Conservation (phyloP, 805 yeast species). For the Candida sakaeoensis region DNA sequence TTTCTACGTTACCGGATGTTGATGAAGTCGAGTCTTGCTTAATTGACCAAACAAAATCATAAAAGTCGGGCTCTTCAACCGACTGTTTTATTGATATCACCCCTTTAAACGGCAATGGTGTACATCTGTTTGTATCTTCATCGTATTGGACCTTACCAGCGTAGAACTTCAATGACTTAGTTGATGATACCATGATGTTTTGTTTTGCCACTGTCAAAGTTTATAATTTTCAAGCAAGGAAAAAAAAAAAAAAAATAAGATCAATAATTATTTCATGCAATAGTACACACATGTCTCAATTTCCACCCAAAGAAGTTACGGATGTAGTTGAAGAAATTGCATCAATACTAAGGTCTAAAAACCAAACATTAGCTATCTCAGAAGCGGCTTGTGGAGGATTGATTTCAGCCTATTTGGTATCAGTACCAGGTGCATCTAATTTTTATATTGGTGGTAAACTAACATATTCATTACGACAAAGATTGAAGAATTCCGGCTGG, state of each 20-base stretch:
- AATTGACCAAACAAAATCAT: constrained; percentile 71
- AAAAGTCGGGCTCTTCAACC: constrained; percentile 69
- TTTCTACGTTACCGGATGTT: constrained; percentile 33
- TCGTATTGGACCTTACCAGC: constrained; percentile 76
- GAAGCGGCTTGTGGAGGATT: constrained; percentile 93
- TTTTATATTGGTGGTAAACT: constrained; percentile 84
- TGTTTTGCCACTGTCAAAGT: constrained; percentile 4
- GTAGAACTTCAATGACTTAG: constrained; percentile 53
- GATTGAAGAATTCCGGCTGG: constrained; percentile 79
- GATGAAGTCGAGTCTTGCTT: constrained; percentile 43
- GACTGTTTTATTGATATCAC: constrained; percentile 55
- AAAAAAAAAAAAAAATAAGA: background rate
- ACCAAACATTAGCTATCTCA: constrained; percentile 71
- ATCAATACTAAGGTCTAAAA: constrained; percentile 44
- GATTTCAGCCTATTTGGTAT: constrained; percentile 72
- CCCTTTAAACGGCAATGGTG: constrained; percentile 73
- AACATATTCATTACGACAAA: constrained; percentile 71
- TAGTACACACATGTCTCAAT: constrained; percentile 18
- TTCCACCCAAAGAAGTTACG: constrained; percentile 59
- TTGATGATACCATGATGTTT: constrained; percentile 7
- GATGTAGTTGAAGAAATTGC: constrained; percentile 57
- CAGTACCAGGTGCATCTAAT: constrained; percentile 80
- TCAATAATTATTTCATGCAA: too few species aligned
- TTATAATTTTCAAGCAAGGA: constrained; percentile 1
- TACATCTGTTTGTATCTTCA: constrained; percentile 57